Evolutionary conservation across 164 flowering plant species (phyloP), one percentile per base, ranked within the genome.

Genomic region (Cinnamomum chago): DNA sequence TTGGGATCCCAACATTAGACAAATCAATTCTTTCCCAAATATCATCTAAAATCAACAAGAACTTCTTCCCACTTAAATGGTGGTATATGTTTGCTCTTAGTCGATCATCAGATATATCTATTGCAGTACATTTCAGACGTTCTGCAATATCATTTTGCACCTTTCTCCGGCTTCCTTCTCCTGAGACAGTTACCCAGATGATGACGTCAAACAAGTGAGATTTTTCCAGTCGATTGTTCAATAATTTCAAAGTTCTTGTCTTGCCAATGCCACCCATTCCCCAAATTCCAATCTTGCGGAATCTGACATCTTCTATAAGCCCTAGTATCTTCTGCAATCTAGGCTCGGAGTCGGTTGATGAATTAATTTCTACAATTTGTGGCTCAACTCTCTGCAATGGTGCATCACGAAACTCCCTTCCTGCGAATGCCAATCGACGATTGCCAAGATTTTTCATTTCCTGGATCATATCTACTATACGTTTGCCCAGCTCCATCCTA

Each of bases 191-290:
- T 17, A 68, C 52, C 72, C 58, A 70, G 9, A 70, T 50, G n/a
- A 70, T 35, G 50, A 51, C 51, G 2, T 70, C 33, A 24, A 23
- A 70, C 15, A 22, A 51, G 23, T 14, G 27, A 6, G 12, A n/a
- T 70, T 50, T 13, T 22, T 51, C 72, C 0, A 30, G 58, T 15
- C 23, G n/a, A 9, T 70, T 70, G 10, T 50, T 70, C 28, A 50
- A 30, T 4, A 2, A 9, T 51, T 50, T 12, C 33, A 70, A 3
- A 23, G 51, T 24, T 10, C 17, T 70, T 23, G 72, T 70, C 24
- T 70, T 70, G 7, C 72, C 72, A 70, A 70, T n/a, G 40, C 69
- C 71, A 0, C 51, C 71, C 51, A 47, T 47, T 9, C 71, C 71
- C 71, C 51, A 35, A 20, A 70, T 18, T 1, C 62, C 62, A 23